Evolutionary conservation across 768 basidiomycete species (phyloP).

Genomic region (Melanogaster broomeanus): DNA sequence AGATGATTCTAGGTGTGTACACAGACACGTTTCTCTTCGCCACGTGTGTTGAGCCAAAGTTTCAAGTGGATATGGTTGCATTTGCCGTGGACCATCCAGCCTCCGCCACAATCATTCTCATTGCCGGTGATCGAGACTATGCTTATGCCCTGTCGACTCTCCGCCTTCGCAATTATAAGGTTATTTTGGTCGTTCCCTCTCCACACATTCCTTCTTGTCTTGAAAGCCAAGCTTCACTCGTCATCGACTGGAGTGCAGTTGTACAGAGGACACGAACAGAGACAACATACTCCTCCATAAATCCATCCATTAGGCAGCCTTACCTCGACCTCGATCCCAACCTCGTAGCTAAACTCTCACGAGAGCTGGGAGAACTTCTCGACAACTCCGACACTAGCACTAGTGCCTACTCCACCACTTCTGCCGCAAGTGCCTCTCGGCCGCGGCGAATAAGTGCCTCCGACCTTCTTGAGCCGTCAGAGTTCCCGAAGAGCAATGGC

Average conservation of each 20-base stretch:
- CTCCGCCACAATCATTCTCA: slow-evolving; percentile 57
- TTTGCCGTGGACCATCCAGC: slow-evolving; percentile 63
- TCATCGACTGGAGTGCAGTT: slow-evolving; percentile 51
- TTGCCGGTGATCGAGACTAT: slow-evolving; percentile 69
- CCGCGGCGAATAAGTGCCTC: slow-evolving; percentile 18
- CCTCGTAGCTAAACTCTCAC: slow-evolving; percentile 18
- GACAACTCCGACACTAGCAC: slow-evolving; percentile 15
- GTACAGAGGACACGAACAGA: slow-evolving; percentile 36
- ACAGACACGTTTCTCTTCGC: not conserved
- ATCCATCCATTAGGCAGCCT: slow-evolving; percentile 26
- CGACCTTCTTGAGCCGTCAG: slow-evolving; percentile 26
- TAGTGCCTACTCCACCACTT: not conserved
- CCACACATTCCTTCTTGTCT: slow-evolving; percentile 44
- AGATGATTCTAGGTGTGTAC: slow-evolving; percentile 46
- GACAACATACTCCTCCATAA: not conserved
- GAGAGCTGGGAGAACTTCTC: slow-evolving; percentile 20
- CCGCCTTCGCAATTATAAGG: slow-evolving; percentile 51
- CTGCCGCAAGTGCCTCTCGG: slow-evolving; percentile 4
- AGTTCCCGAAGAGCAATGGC: slow-evolving; percentile 2
- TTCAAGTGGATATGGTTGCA: slow-evolving; percentile 64
- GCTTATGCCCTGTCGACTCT: slow-evolving; percentile 62
- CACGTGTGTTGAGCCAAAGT: slow-evolving; percentile 2
- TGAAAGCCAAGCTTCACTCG: slow-evolving; percentile 53
- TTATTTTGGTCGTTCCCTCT: slow-evolving; percentile 50
- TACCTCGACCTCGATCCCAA: slow-evolving; percentile 24